A percentile compares a stretch with the other conserved stretches of the same genome.
Conservation (phyloP, 306 rosid species). For the Albizia julibrissin region DNA sequence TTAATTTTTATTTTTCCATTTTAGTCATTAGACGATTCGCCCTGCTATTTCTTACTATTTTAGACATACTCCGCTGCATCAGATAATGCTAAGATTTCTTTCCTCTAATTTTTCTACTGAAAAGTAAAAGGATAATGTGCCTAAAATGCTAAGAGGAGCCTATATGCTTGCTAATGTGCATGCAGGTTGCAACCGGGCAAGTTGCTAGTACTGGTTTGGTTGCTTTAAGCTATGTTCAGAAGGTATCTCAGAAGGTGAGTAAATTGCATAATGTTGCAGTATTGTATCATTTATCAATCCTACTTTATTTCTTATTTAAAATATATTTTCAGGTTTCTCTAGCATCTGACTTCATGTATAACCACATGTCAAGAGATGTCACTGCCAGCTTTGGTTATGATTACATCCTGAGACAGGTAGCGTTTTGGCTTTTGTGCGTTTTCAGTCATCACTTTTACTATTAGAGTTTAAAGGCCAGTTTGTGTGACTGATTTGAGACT, state of each 20-base stretch:
- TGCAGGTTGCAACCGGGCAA: constrained; percentile 95
- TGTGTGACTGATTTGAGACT: constrained; percentile 12
- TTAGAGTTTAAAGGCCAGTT: neutral
- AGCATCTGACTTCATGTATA: constrained; percentile 88
- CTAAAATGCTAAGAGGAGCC: neutral
- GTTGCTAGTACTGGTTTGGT: constrained; percentile 94
- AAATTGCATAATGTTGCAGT: neutral
- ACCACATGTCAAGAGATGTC: constrained; percentile 85
- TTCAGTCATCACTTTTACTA: constrained; percentile 7
- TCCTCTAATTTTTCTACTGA: neutral
- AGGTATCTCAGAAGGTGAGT: constrained; percentile 90
- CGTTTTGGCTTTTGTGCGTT: constrained; percentile 12
- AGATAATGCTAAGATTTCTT: constrained; percentile 13
- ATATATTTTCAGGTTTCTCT: constrained; percentile 71
- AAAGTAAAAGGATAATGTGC: constrained; percentile 4
- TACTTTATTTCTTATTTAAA: neutral
- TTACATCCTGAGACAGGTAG: constrained; percentile 93
- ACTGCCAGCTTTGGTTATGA: constrained; percentile 90
- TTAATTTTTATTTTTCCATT: neutral
- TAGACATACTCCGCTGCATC: neutral
- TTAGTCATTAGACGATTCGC: neutral
- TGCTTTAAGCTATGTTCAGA: constrained; percentile 92
- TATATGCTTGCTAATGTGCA: constrained; percentile 12
- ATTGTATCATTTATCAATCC: constrained; percentile 10
- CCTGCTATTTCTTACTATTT: neutral